Evolutionary conservation across 2,329 filamentous ascomycete species (phyloP).

Genomic region (Aspergillus neotritici): DNA sequence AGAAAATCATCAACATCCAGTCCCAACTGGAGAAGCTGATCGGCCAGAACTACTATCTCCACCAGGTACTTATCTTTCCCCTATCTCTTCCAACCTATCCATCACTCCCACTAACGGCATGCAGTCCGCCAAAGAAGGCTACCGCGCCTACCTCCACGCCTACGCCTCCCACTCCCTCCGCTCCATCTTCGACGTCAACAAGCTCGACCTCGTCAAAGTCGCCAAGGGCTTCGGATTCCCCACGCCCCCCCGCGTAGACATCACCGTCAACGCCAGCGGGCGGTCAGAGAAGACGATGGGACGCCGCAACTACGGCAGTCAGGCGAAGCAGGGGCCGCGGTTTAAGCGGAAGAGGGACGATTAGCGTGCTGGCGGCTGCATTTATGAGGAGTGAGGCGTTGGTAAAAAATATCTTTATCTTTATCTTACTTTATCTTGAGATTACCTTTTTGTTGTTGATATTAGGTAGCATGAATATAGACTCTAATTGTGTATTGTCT

Average conservation of each 20-base stretch:
- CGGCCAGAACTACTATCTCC: constrained; percentile 91
- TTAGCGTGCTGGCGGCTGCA: neutral
- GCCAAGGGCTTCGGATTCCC: constrained; percentile 79
- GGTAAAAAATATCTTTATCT: too few species aligned
- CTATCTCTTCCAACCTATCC: constrained; percentile 5
- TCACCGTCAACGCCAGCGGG: constrained; percentile 71
- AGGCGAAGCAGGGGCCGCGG: constrained; percentile 56
- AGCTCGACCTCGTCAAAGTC: constrained; percentile 75
- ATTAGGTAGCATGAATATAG: too few species aligned
- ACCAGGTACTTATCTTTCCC: constrained; percentile 56
- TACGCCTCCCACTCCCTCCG: constrained; percentile 82
- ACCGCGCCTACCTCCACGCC: constrained; percentile 86
- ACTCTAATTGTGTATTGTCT: too few species aligned
- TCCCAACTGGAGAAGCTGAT: constrained; percentile 92
- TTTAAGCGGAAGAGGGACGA: constrained; percentile 47
- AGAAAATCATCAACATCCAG: constrained; percentile 87
- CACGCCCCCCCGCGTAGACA: constrained; percentile 71
- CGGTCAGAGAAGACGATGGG: constrained; percentile 65
- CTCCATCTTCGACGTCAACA: constrained; percentile 78
- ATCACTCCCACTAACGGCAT: too few species aligned
- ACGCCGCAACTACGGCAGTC: constrained; percentile 69
- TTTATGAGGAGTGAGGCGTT: too few species aligned
- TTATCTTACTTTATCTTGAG: too few species aligned
- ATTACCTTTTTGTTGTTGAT: too few species aligned
- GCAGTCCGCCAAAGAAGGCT: constrained; percentile 64